Evolutionary conservation across 1,284 basidiomycete species (phyloP).

Genomic region (Ceratorhiza oryzae-sativae): DNA sequence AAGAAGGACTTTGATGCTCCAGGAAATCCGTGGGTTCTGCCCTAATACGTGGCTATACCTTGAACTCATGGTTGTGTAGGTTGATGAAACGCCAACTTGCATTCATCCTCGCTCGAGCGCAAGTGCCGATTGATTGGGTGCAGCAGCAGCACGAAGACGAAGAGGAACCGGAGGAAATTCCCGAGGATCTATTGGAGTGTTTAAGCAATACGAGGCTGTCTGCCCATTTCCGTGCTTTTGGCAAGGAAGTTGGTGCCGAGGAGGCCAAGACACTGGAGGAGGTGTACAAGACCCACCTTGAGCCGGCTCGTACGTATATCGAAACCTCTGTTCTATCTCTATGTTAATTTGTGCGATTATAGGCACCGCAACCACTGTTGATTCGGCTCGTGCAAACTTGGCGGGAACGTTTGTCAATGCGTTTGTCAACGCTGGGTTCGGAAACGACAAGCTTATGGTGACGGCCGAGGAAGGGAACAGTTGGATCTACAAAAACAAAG

Average conservation of each 20-base stretch:
- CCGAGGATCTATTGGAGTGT: constrained; percentile 84
- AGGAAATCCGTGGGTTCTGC: constrained; percentile 71
- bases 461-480: constrained; percentile 94
- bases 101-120: constrained; percentile 90
- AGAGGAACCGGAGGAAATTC: constrained; percentile 68
- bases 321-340: neutral
- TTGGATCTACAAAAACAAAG: constrained; percentile 99
- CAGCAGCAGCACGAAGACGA: constrained; percentile 67
- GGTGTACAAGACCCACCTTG: constrained; percentile 97
- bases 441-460: constrained; percentile 98
- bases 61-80: constrained; percentile 51
- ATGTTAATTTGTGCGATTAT: constrained; percentile 1
- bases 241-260: constrained; percentile 90
- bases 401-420: constrained; percentile 99
- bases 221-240: constrained; percentile 87
- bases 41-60: neutral
- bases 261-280: constrained; percentile 95
- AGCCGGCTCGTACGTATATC: constrained; percentile 73
- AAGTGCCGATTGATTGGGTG: constrained; percentile 92
- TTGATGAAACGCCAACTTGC: constrained; percentile 97
- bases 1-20: constrained; percentile 84
- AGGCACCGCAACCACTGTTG: constrained; percentile 77
- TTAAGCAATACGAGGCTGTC: constrained; percentile 87
- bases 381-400: constrained; percentile 93
- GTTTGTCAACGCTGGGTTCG: constrained; percentile 98